Base-by-base conservation (phyloP, 164 flowering plant species). In the Cinnamomum micranthum region DNA sequence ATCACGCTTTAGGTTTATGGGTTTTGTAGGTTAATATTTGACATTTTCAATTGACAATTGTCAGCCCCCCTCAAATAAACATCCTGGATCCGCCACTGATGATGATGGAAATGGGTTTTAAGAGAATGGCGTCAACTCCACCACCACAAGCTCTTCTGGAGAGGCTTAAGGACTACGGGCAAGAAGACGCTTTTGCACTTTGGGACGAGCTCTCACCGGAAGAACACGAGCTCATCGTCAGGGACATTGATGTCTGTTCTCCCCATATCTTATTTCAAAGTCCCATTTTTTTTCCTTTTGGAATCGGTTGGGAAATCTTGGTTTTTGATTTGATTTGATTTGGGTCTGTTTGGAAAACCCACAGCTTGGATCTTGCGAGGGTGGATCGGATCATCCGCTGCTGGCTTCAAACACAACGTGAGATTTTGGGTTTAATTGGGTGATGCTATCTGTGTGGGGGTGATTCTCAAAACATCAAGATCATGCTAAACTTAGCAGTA, bases 191-290 rank as follows among this genome's bases (percentile, higher is more conserved):
- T n/a, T 93, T 95, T 74, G 86, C 93, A 24, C 89, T 90, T 51
- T 95, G 99, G 99, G 97, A 92, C n/a, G 95, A 95, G 69, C 97
- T 95, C 71, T 89, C 97, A 25, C 73, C 85, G 1, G 89, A 89
- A 22, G 95, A 95, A 52, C 91, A 92, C 6, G 84, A 87, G 5
- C 82, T 89, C 65, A 97, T 95, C 80, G 88, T 95, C 82, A 82
- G 73, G 71, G 98, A 95, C 69, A 90, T 95, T 73, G 92, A 90
- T 91, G 98, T 90, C 35, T 59, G 19, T 75, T 58, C 22, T 70
- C 59, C 24, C 3, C 10, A 62, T 75, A 67, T 76, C 77, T 28
- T 59, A 13, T 14, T 14, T 67, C 50, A 67, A 27, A 10, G 28
- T 67, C n/a, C n/a, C 35, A 2, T 69, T 20, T 15, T 35, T 31